A percentile compares a stretch with the other conserved stretches of the same genome.
These are phyloP conservation scores for Linum tenue DNA, from an alignment of 345 rosid genomes.

Conservation along the genomic window DNA sequence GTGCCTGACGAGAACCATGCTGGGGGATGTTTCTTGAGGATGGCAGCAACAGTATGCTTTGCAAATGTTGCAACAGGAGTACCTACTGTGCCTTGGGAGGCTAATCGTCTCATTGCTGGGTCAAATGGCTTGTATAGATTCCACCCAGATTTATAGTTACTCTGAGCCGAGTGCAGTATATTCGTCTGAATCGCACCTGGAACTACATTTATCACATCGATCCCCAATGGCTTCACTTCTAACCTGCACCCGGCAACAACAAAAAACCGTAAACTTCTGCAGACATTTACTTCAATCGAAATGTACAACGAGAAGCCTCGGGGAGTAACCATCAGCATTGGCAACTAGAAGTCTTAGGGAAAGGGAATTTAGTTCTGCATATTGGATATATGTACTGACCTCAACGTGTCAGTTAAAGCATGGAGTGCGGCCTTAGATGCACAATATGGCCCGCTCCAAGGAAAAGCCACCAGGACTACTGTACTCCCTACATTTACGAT, in stretches of 20 bases:
- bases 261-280: background rate
- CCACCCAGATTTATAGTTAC: conserved; percentile 68
- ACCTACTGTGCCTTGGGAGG: conserved; percentile 39
- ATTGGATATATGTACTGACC: conserved; percentile 23
- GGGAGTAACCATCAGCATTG: too few species aligned
- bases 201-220: conserved; percentile 58
- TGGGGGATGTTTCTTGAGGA: conserved; percentile 52
- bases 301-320: background rate
- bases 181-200: conserved; percentile 77
- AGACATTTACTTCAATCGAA: background rate
- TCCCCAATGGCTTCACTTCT: conserved; percentile 72
- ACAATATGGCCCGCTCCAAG: conserved; percentile 72
- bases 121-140: conserved; percentile 64
- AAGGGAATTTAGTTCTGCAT: too few species aligned
- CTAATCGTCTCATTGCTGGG: conserved; percentile 43
- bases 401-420: conserved; percentile 66
- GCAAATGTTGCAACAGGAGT: conserved; percentile 73
- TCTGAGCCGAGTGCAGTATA: conserved; percentile 50
- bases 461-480: conserved; percentile 46
- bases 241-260: conserved; percentile 30
- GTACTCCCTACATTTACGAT: conserved; percentile 77
- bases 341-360: too few species aligned
- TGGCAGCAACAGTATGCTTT: conserved; percentile 10
- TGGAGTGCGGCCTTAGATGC: conserved; percentile 84
- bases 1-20: conserved; percentile 71